Evolutionary conservation across 2,329 filamentous ascomycete genomes (phyloP).

Genomic region (Pseudogymnoascus sp.): DNA sequence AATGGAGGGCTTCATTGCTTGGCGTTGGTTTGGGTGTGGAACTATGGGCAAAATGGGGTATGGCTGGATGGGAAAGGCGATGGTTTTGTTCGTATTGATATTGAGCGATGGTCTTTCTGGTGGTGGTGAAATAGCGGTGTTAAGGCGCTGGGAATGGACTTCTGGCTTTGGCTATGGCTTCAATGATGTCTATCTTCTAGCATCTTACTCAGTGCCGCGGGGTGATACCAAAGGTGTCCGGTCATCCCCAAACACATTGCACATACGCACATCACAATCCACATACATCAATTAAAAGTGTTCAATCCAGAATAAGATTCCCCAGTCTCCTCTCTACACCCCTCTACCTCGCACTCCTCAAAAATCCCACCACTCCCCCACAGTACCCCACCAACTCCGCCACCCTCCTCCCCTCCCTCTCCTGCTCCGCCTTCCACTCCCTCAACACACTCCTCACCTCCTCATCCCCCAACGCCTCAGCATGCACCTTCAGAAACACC

Average conservation of each 20-base stretch:
- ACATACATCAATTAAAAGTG: neutral
- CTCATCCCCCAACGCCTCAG: conserved; percentile 50
- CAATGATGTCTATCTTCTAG: neutral
- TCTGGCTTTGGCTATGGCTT: neutral
- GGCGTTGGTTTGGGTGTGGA: neutral
- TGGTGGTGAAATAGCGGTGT: neutral
- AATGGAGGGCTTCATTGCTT: neutral
- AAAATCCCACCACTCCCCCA: conserved; percentile 73
- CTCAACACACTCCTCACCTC: conserved; percentile 51
- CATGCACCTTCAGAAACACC: conserved; percentile 78
- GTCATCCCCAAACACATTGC: neutral
- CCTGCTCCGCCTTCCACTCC: conserved; percentile 66
- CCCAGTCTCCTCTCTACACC: no score
- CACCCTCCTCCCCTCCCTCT: conserved; percentile 61
- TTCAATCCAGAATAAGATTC: neutral
- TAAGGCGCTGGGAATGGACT: neutral
- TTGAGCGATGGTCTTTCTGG: neutral
- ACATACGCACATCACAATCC: neutral
- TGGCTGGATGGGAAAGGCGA: neutral
- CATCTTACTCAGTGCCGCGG: neutral
- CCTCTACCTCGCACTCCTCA: conserved; percentile 46
- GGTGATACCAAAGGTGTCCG: neutral
- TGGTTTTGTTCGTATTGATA: neutral
- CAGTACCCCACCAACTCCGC: conserved; percentile 78
- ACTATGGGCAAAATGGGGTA: neutral